Conservation (phyloP, 768 basidiomycete species). For the Sistotremastrum niveocremeum region DNA sequence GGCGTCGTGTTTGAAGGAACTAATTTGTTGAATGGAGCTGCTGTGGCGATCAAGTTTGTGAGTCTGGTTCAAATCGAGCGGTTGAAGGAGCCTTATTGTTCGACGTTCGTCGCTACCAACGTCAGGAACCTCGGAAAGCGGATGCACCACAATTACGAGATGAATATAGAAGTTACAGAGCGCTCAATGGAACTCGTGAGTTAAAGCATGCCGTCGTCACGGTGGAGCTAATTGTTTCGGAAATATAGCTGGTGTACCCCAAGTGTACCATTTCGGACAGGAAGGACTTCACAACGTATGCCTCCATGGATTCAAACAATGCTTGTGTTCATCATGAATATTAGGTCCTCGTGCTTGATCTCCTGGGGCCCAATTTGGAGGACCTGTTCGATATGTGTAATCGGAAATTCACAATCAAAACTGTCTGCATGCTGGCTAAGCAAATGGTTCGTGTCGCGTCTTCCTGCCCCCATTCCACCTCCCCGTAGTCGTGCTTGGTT, state of each 20-base stretch:
- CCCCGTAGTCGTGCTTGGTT: background rate
- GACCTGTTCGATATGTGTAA: conserved; percentile 98
- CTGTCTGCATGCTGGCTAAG: conserved; percentile 96
- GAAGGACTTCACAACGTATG: conserved; percentile 87
- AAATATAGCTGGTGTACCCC: conserved; percentile 77
- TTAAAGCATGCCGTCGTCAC: conserved; percentile 7
- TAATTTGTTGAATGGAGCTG: conserved; percentile 27
- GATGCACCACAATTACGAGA: conserved; percentile 96
- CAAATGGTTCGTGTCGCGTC: conserved; percentile 68
- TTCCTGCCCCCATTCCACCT: conserved; percentile 3
- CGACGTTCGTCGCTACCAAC: background rate
- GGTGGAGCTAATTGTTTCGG: background rate
- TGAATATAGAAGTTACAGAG: conserved; percentile 95
- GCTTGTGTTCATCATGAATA: background rate
- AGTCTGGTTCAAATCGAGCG: conserved; percentile 18
- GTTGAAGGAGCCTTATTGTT: background rate
- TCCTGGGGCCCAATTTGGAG: conserved; percentile 94
- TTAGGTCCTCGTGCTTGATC: conserved; percentile 66
- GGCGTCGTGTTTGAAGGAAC: conserved; percentile 94
- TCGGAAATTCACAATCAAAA: conserved; percentile 97
- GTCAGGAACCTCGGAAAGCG: conserved; percentile 88
- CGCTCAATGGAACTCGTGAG: conserved; percentile 79
- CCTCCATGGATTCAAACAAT: conserved; percentile 23
- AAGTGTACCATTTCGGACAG: conserved; percentile 97
- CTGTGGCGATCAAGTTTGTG: conserved; percentile 97